Base-by-base conservation (phyloP, 176 grass and related monocot species). In the Musa itinerans region DNA sequence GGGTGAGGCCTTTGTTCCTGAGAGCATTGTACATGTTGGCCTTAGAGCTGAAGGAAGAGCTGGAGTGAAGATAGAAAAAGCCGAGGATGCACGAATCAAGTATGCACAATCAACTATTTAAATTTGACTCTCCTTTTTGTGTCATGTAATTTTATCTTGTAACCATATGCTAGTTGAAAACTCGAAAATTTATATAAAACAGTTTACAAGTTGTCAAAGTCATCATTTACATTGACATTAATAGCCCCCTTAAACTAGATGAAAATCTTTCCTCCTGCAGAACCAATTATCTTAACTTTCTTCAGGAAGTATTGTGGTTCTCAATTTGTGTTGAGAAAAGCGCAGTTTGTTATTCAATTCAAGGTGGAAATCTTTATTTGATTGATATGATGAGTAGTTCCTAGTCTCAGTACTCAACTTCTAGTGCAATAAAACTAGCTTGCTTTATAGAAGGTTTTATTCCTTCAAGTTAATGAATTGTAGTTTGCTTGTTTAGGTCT, bases 1-100 rank as follows among this genome's bases (percentile, higher is more conserved):
- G 93, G 93, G 93, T 19, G 93, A 96, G 83, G 86, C 90, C 64
- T 92, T 96, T 82, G 85, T 96, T 81, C 93, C 93, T 56, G 90
- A 96, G 76, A 89, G 77, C 76, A 85, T 80, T 86, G 83, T 96
- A 15, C 81, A 78, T 69, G 82, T 96, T 88, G 93, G 87, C 76
- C 90, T 78, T 48, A 90, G 93, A 85, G 59, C 69, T 76, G 78
- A 13, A 56, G 90, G 90, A 15, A 88, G 89, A 73, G 83, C 83
- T 74, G 89, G 85, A 76, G 85, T 96, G 21, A 64, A 75, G 53
- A 90, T 85, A 34, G 57, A 79, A 76, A 88, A 78, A 69, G 75
- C 85, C 1, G 81, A 87, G 63, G 93, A 96, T 73, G 82, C 81
- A 67, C 75, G 87, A 66, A 90, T 96, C 68, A 92, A 96, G 93